Evolutionary conservation across 2,329 filamentous ascomycete species (phyloP).

Genomic region (Neofusicoccum cordaticola): DNA sequence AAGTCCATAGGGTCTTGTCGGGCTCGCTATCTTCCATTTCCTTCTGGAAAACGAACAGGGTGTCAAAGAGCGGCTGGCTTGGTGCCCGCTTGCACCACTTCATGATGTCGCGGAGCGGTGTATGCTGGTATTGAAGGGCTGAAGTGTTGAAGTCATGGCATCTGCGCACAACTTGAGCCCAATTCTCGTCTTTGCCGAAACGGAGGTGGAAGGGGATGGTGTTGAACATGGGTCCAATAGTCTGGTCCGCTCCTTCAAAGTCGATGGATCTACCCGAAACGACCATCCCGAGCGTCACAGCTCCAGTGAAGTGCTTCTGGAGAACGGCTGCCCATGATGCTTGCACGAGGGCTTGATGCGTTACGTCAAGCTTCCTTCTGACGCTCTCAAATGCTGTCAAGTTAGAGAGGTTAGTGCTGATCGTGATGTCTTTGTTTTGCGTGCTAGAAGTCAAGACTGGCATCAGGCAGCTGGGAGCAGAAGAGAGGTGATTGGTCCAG

Average conservation of each 20-base stretch:
- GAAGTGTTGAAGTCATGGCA: conserved; percentile 71
- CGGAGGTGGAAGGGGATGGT: conserved; percentile 70
- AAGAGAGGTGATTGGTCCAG: conserved; percentile 61
- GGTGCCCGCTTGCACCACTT: conserved; percentile 67
- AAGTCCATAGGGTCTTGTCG: conserved; percentile 50
- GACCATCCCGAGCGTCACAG: conserved; percentile 67
- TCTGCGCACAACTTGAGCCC: conserved; percentile 57
- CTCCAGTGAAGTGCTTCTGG: conserved; percentile 46
- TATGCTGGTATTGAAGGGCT: conserved; percentile 71
- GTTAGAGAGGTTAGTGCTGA: conserved; percentile 34
- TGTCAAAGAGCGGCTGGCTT: conserved; percentile 64
- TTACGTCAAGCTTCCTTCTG: conserved; percentile 64
- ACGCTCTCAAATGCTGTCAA: conserved; percentile 49
- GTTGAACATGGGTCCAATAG: conserved; percentile 85
- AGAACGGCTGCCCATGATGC: conserved; percentile 69
- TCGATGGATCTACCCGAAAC: conserved; percentile 75
- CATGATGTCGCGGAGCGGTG: conserved; percentile 72
- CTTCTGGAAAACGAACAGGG: conserved; percentile 76
- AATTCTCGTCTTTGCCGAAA: conserved; percentile 48
- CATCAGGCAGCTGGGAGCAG: conserved; percentile 31
- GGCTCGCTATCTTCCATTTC: conserved; percentile 31
- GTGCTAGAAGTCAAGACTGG: conserved; percentile 25
- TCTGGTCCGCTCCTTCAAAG: conserved; percentile 60
- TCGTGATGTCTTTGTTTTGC: conserved; percentile 20
- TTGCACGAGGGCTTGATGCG: conserved; percentile 75